Percentiles rank a stretch among this genome's conserved stretches.
Evolutionary conservation across 2,329 filamentous ascomycete genomes (phyloP).

Genomic region (Phaeosphaeria sp.): DNA sequence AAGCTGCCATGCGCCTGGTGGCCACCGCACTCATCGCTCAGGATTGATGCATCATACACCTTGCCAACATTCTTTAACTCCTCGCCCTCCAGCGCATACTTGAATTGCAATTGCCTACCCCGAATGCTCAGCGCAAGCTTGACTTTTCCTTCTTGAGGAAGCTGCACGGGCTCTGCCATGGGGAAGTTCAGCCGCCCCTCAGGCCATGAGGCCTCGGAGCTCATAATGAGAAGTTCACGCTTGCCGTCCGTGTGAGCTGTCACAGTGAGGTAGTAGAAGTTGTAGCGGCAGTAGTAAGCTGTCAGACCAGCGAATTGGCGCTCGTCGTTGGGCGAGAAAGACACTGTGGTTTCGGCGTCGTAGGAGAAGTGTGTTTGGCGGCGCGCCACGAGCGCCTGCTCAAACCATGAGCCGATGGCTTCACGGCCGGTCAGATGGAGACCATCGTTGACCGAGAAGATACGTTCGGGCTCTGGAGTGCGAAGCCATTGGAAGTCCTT

Average conservation of each 20-base stretch:
- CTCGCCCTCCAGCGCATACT: slow-evolving; percentile 59
- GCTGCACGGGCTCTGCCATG: slow-evolving; percentile 52
- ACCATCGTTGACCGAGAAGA: slow-evolving; percentile 55
- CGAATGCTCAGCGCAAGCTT: slow-evolving; percentile 60
- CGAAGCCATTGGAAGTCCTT: slow-evolving; percentile 65
- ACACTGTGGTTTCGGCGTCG: slow-evolving; percentile 64
- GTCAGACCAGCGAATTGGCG: slow-evolving; percentile 67
- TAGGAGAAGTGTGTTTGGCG: slow-evolving; percentile 67
- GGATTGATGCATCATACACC: slow-evolving; percentile 64
- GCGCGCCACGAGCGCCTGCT: slow-evolving; percentile 62
- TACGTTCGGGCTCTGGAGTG: slow-evolving; percentile 55
- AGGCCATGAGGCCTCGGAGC: slow-evolving; percentile 65
- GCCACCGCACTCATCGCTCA: slow-evolving; percentile 69
- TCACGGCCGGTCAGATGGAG: slow-evolving; percentile 64
- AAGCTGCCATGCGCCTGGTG: slow-evolving; percentile 69
- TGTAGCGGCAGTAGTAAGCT: slow-evolving; percentile 69
- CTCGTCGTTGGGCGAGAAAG: slow-evolving; percentile 64
- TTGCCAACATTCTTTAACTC: slow-evolving; percentile 60
- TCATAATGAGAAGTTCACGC: slow-evolving; percentile 64
- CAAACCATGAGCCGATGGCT: slow-evolving; percentile 56
- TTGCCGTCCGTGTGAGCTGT: slow-evolving; percentile 63
- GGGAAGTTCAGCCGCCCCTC: slow-evolving; percentile 57
- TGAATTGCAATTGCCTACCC: slow-evolving; percentile 63
- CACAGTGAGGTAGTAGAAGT: slow-evolving; percentile 70
- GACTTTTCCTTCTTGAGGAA: slow-evolving; percentile 64